These are phyloP conservation scores for Wickerhamiella bombiphila DNA, from an alignment of 805 yeast species.

Conservation along the genomic window DNA sequence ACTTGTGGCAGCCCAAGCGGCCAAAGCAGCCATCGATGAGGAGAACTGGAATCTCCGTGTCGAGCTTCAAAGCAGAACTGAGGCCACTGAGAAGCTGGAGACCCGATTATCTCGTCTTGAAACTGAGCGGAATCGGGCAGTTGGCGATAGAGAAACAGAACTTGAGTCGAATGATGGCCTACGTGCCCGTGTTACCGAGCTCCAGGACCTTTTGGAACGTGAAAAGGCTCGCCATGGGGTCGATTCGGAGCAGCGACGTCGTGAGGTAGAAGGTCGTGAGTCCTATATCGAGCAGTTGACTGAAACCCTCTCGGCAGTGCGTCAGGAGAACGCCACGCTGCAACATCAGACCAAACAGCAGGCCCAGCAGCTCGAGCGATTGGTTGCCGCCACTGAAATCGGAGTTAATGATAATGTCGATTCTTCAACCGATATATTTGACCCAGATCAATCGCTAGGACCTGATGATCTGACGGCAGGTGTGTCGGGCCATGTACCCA, in stretches of 20 bases:
- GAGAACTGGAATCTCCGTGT: slow-evolving; percentile 26
- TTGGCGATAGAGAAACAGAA: neutral
- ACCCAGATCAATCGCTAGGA: slow-evolving; percentile 3
- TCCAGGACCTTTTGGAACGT: slow-evolving; percentile 3
- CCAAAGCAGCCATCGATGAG: slow-evolving; percentile 16
- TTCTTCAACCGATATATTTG: neutral
- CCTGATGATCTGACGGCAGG: slow-evolving; percentile 18
- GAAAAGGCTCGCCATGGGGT: slow-evolving; percentile 18
- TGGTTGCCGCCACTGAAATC: neutral
- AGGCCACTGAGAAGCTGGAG: slow-evolving; percentile 16
- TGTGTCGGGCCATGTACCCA: slow-evolving; percentile 25
- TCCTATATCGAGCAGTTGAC: slow-evolving; percentile 14
- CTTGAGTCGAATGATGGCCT: neutral
- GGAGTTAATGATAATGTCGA: neutral
- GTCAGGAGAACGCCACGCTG: slow-evolving; percentile 2
- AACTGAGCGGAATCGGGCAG: neutral
- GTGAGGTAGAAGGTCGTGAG: slow-evolving; percentile 18
- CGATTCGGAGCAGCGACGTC: slow-evolving; percentile 18
- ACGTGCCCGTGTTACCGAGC: neutral
- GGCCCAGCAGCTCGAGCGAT: neutral
- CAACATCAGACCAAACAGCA: neutral
- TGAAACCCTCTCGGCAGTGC: slow-evolving; percentile 15
- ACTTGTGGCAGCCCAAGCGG: neutral
- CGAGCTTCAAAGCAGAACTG: slow-evolving; percentile 19
- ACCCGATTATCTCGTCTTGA: slow-evolving; percentile 16